These are phyloP conservation scores for Euptelea pleiosperma DNA, from an alignment of 164 flowering plant species.

Conservation along the genomic window DNA sequence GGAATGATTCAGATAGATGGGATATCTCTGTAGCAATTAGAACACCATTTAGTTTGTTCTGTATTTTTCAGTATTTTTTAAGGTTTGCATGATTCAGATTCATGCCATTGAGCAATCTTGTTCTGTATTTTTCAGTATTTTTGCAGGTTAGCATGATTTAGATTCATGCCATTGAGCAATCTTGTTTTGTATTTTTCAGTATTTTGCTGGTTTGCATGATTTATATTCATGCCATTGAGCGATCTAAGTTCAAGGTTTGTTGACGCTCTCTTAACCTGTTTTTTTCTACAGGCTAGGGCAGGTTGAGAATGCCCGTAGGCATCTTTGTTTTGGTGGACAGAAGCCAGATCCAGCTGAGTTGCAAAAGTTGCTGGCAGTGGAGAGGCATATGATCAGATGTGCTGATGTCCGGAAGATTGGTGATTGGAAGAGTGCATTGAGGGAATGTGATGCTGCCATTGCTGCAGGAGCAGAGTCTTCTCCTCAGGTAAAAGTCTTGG, in stretches of 20 bases:
- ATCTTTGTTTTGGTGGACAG: constrained; percentile 47
- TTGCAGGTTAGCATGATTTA: no score
- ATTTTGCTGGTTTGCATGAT: no score
- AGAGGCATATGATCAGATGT: constrained; percentile 63
- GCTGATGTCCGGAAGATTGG: constrained; percentile 61
- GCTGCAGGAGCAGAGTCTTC: constrained; percentile 73
- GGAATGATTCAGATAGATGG: constrained; percentile 5
- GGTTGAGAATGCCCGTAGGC: constrained; percentile 66
- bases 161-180: no score
- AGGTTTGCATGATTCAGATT: no score
- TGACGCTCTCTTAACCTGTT: not conserved
- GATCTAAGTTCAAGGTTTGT: not conserved
- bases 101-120: no score
- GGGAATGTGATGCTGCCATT: constrained; percentile 84
- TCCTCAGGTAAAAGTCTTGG: constrained; percentile 57
- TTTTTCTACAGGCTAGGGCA: constrained; percentile 60
- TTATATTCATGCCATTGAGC: not conserved
- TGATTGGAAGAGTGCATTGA: constrained; percentile 73
- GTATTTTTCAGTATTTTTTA: not conserved
- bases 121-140: no score
- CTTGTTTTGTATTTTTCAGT: no score
- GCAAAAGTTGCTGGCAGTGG: constrained; percentile 55
- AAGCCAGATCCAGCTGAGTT: constrained; percentile 53
- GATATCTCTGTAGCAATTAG: not conserved
- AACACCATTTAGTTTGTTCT: not conserved